Base-by-base conservation (phyloP, 1,284 basidiomycete genomes). In the Limonomyces culmigenus region DNA sequence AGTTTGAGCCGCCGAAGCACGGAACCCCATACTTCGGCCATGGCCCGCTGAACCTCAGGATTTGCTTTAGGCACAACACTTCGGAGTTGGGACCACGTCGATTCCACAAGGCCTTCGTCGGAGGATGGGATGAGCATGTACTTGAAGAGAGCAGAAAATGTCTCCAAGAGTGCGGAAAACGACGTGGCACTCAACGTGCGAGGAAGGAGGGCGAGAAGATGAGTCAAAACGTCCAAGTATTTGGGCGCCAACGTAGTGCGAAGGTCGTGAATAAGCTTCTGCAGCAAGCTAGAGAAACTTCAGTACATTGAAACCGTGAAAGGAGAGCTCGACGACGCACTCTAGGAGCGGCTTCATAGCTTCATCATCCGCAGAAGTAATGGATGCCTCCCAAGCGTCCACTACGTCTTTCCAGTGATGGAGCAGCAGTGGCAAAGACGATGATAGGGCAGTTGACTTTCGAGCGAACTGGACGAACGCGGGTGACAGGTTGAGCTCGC, bases 11-110 rank as follows among this genome's bases (percentile, higher is more conserved):
- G 61, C 37, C 83, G 60, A 33, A 87, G 46, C 0, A 73, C 62
- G 4, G 65, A 65, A 0, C 75, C 80, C 84, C 80, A 87, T 2
- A 81, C 76, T 46, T 87, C 84, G 0, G 79, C 76, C 6, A 76
- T 60, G 0, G 78, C 70, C 21, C 77, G 58, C 45, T 77, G 76
- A 4, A 81, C 65, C 40, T 83, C 78, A 1, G 69, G 62, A 39
- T 65, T 57, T 49, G 76, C 81, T 40, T 60, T 65, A 2, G 64
- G 65, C 6, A 83, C 49, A 2, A 62, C 58, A 2, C 53, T 50
- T 17, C 57, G 57, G 34, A 84, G 53, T 4, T 53, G 47, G 2
- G 47, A 37, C 78, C 78, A 84, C 3, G 78, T 73, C 33, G 63
- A 49, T 30, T 67, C 58, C 25, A 80, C 48, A 3, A 73, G 55